phyloP scores from a whole-genome alignment of 305 asterid species.

The Solanum hybrid region DNA sequence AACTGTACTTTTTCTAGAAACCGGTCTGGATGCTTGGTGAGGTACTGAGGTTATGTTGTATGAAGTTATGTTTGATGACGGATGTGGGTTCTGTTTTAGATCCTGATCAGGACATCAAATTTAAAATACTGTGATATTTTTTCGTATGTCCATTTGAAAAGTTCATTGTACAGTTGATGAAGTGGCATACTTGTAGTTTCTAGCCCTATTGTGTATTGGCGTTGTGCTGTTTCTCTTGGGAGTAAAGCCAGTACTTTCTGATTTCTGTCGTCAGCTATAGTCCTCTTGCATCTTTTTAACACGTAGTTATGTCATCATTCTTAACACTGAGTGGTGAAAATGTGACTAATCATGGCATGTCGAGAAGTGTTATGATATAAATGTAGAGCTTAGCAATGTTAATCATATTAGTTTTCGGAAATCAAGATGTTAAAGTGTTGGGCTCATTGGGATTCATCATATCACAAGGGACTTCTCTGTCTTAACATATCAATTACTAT shows the following conservation, averaged over 20 bases:
- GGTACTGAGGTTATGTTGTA: background rate
- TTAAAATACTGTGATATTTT: background rate
- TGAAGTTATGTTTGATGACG: background rate
- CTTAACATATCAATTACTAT: background rate
- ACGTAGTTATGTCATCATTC: background rate
- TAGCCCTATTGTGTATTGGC: background rate
- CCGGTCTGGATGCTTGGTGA: background rate
- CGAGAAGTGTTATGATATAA: background rate
- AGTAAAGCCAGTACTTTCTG: background rate
- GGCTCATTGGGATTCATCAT: background rate
- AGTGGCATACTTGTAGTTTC: background rate
- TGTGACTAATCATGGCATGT: background rate
- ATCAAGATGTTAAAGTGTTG: background rate
- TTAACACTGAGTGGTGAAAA: background rate
- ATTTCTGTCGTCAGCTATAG: background rate
- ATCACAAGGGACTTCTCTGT: background rate
- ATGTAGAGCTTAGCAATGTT: background rate
- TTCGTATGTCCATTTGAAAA: background rate
- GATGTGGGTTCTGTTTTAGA: background rate
- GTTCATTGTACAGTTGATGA: background rate
- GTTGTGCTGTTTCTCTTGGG: background rate
- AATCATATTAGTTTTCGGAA: background rate
- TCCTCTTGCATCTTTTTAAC: background rate
- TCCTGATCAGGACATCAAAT: background rate
- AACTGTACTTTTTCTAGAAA: background rate